Evolutionary conservation across 2,329 filamentous ascomycete genomes (phyloP).

Genomic region (Colletotrichum sp.): DNA sequence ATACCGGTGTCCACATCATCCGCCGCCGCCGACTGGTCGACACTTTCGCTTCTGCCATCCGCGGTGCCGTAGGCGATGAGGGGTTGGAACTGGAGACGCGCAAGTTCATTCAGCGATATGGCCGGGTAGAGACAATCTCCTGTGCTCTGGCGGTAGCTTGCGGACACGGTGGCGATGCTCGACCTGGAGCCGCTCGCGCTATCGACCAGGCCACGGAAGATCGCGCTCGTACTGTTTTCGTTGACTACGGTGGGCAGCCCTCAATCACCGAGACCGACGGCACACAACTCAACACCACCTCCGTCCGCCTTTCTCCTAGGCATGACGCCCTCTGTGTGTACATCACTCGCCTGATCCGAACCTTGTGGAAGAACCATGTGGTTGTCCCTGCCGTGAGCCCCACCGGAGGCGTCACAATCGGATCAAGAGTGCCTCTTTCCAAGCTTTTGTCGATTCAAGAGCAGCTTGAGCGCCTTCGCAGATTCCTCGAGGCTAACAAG

Average conservation of each 20-base stretch:
- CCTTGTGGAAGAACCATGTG: conserved; percentile 84
- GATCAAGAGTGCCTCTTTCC: conserved; percentile 66
- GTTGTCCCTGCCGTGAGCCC: conserved; percentile 59
- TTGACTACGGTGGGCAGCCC: conserved; percentile 90
- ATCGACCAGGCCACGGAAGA: conserved; percentile 88
- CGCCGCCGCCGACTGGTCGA: conserved; percentile 86
- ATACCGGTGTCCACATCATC: conserved; percentile 86
- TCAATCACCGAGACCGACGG: conserved; percentile 80
- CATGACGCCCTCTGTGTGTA: conserved; percentile 90
- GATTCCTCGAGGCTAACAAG: conserved; percentile 87
- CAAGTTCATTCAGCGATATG: conserved; percentile 85
- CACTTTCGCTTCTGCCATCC: conserved; percentile 84
- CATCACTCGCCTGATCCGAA: conserved; percentile 84
- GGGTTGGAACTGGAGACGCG: conserved; percentile 82
- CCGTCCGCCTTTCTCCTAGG: conserved; percentile 84
- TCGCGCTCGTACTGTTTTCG: conserved; percentile 83
- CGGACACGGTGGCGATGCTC: conserved; percentile 82
- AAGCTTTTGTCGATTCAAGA: conserved; percentile 83
- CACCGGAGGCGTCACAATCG: conserved; percentile 66
- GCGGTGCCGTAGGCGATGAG: conserved; percentile 76
- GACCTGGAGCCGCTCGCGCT: conserved; percentile 75
- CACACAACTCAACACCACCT: conserved; percentile 75
- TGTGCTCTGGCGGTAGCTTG: conserved; percentile 94
- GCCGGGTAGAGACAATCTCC: conserved; percentile 85
- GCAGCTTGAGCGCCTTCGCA: conserved; percentile 77